Conservation (phyloP, 495 filamentous ascomycete species). For the Xylaria cubensis region DNA sequence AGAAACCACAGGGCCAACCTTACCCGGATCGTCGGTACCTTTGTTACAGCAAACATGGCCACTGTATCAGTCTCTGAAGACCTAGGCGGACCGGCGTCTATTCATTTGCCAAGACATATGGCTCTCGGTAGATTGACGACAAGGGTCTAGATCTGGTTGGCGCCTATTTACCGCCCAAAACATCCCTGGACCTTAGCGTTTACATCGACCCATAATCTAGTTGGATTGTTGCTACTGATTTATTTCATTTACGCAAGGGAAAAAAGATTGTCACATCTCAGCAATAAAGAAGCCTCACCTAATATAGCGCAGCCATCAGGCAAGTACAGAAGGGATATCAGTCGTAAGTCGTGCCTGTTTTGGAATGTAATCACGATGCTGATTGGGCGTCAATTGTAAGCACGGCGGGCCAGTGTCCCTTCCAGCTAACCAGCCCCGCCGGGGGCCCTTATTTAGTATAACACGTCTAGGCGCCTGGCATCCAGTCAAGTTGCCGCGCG, state of each 20-base stretch:
- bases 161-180: slow-evolving; percentile 18
- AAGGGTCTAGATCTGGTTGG: slow-evolving; percentile 8
- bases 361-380: slow-evolving; percentile 30
- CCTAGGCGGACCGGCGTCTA: slow-evolving; percentile 29
- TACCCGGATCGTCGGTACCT: neutral
- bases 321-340: slow-evolving; percentile 10
- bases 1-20: neutral
- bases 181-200: neutral
- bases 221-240: too few species aligned
- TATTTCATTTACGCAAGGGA: too few species aligned
- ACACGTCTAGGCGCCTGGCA: slow-evolving; percentile 15
- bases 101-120: slow-evolving; percentile 9
- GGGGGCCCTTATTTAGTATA: slow-evolving; percentile 1
- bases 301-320: neutral
- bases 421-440: neutral
- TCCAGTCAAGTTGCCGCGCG: slow-evolving; percentile 29
- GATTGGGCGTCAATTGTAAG: slow-evolving; percentile 34
- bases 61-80: slow-evolving; percentile 1
- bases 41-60: neutral
- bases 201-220: neutral
- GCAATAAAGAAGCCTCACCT: slow-evolving; percentile 15
- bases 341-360: slow-evolving; percentile 39
- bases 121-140: neutral
- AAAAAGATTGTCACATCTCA: neutral
- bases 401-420: neutral